Evolutionary conservation across 2,329 filamentous ascomycete genomes (phyloP).

Genomic region (Penicillium fuscoglaucum): DNA sequence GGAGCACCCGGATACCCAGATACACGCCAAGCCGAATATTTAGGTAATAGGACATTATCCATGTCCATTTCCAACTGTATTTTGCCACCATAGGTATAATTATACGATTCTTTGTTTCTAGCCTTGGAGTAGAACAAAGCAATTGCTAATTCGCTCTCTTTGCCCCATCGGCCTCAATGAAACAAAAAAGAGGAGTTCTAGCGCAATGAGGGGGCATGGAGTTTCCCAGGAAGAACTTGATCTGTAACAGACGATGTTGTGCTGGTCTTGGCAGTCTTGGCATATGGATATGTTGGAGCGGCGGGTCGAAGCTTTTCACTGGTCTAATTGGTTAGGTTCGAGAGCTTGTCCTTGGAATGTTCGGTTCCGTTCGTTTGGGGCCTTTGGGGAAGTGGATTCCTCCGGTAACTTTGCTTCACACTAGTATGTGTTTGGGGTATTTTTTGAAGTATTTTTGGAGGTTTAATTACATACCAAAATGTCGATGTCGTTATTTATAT

Average conservation of each 20-base stretch:
- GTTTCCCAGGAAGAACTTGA: background rate
- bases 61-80: background rate
- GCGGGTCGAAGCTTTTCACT: background rate
- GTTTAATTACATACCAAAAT: background rate
- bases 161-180: background rate
- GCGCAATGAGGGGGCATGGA: background rate
- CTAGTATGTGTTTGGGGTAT: background rate
- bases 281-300: slow-evolving; percentile 1
- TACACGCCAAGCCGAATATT: background rate
- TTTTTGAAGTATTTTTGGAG: background rate
- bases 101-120: background rate
- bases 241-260: background rate
- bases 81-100: background rate
- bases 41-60: background rate
- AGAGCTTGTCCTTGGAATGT: background rate
- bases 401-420: background rate
- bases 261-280: slow-evolving; percentile 10
- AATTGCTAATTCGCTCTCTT: background rate
- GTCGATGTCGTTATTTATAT: background rate
- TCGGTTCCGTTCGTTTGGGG: background rate
- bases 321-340: slow-evolving; percentile 18
- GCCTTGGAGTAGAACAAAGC: background rate
- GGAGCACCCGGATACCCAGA: too few species aligned
- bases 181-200: background rate
- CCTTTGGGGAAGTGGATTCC: background rate